Base-by-base conservation (phyloP, 148 eudicot species). In the Rhododendron mucronatum region DNA sequence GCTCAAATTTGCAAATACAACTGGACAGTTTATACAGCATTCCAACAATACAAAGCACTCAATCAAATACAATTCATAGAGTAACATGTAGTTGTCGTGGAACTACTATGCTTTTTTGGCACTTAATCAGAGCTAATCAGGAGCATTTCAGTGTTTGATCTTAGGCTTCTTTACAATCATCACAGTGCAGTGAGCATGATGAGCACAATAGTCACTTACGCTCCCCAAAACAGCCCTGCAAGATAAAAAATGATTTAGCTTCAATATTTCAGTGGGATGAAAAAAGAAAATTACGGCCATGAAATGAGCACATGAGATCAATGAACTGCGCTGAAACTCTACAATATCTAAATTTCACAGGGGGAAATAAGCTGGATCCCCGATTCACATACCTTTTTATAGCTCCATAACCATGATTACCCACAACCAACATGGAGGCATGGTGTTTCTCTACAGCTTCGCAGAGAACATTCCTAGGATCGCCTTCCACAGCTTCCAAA, bases 201-300 rank as follows among this genome's bases (percentile, higher is more conserved):
- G 98, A 28, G 98, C 93, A 87, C 94, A 94, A 82, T 95, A 94
- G 82, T 95, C 98, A 37, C 96, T 95, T 47, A 95, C 98, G 30
- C 98, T 95, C 6, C 98, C 98, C 86, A 95, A 87, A n/a, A 95
- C 94, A 28, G 98, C 96, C 94, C 98, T 95, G 92, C 88, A 92
- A 71, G 35, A 44, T 7, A 78, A 10, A 69, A 47, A 41, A 41
- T 53, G 21, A 55, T 16, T 55, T 16, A 9, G 44, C 21, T 18
- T 50, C 18, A 48, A 35, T 28, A 48, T 50, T 45, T 28, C 55
- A 11, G 45, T 41, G 13, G 44, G 13, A 9, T 41, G 50, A n/a
- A 63, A 63, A 23, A 7, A 63, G 20, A 63, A 2, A 63, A 7
- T 21, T 67, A 63, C 3, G 30, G 30, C 12, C 73, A n/a, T 65